Evolutionary conservation across 768 basidiomycete species (phyloP).

Genomic region (Hygrophorus russula): DNA sequence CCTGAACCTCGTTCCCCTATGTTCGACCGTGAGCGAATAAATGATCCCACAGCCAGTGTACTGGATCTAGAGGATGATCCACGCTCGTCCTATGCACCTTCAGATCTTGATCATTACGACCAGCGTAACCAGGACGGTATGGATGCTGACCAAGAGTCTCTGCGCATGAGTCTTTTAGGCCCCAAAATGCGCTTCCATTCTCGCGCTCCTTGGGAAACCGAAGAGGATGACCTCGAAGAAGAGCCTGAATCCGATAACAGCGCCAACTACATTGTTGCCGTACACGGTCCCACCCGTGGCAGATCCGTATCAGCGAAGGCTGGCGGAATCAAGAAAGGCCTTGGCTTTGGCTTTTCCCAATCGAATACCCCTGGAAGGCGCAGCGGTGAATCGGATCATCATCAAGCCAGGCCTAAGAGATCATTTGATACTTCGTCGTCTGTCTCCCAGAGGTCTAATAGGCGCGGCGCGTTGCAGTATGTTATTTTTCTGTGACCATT

Average conservation of each 20-base stretch:
- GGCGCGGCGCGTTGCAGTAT: slow-evolving; percentile 49
- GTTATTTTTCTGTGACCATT: slow-evolving; percentile 15
- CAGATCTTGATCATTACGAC: slow-evolving; percentile 18
- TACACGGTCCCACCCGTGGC: slow-evolving; percentile 13
- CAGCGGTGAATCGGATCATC: slow-evolving; percentile 54
- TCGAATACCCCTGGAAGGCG: slow-evolving; percentile 36
- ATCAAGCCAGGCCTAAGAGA: slow-evolving; percentile 36
- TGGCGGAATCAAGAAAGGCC: slow-evolving; percentile 29
- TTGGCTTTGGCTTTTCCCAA: slow-evolving; percentile 35
- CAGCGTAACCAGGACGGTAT: slow-evolving; percentile 24
- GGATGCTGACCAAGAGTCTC: slow-evolving; percentile 31
- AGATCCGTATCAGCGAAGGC: slow-evolving; percentile 8
- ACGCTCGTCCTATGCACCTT: slow-evolving; percentile 22
- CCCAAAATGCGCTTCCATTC: slow-evolving; percentile 78
- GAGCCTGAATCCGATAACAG: slow-evolving; percentile 35
- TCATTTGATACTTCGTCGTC: slow-evolving; percentile 44
- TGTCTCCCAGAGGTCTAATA: slow-evolving; percentile 34
- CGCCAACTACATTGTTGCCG: slow-evolving; percentile 16
- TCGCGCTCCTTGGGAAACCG: slow-evolving; percentile 73
- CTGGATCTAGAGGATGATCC: slow-evolving; percentile 48
- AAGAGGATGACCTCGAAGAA: slow-evolving; percentile 33
- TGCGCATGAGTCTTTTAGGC: slow-evolving; percentile 62
- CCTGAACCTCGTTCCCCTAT: slow-evolving; percentile 14
- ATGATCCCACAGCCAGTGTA: slow-evolving; percentile 39
- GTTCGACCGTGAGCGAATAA: slow-evolving; percentile 26